phyloP scores from a whole-genome alignment of 495 filamentous ascomycete species.

The Tuber indicum region DNA sequence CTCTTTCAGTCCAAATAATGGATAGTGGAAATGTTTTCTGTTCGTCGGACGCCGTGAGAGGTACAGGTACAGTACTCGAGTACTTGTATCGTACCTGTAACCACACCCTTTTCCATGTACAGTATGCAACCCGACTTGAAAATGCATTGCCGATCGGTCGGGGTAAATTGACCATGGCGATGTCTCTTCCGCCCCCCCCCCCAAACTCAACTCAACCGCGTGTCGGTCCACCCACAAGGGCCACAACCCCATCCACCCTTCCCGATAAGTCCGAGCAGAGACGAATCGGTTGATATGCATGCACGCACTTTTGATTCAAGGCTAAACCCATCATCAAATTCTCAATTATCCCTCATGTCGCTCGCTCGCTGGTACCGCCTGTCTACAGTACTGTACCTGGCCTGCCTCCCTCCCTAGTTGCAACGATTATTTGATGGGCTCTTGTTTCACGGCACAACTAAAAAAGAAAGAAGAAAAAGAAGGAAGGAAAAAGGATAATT shows the following conservation, averaged over 20 bases:
- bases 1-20: background rate
- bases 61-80: too few relatives aligned
- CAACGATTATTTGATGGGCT: background rate
- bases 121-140: background rate
- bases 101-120: background rate
- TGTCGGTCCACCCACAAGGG: background rate
- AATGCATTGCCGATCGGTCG: background rate
- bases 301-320: background rate
- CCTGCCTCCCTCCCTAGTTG: background rate
- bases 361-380: background rate
- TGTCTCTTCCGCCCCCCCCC: background rate
- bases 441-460: background rate
- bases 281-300: slow-evolving; percentile 4
- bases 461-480: background rate
- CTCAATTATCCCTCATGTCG: background rate
- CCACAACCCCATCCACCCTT: background rate
- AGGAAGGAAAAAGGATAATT: background rate
- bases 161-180: background rate
- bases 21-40: background rate
- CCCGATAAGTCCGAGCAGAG: background rate
- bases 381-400: background rate
- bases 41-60: too few relatives aligned
- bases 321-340: background rate
- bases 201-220: background rate
- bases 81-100: background rate